Conservation (phyloP, 148 eudicot species). For the Camellia sinensis region DNA sequence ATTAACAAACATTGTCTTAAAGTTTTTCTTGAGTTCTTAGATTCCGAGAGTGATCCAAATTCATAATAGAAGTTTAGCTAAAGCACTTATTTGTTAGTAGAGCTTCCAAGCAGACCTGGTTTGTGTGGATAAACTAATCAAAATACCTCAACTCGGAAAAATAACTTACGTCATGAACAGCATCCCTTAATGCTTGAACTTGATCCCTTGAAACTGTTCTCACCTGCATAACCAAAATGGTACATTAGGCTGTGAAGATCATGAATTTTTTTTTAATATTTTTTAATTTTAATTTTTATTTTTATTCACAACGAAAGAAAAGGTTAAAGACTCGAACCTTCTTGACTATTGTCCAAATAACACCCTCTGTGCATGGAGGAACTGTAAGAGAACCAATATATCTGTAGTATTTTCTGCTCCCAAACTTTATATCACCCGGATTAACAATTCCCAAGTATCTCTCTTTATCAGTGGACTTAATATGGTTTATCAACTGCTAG, state of each 20-base stretch:
- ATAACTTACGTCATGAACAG: conserved; percentile 39
- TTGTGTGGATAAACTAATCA: neutral
- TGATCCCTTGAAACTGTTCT: conserved; percentile 44
- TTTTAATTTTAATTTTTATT: too few relatives aligned
- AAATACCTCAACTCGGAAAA: neutral
- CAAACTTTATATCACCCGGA: conserved; percentile 24
- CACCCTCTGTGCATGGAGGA: conserved; percentile 56
- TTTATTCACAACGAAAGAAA: neutral
- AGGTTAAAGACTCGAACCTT: conserved; percentile 17
- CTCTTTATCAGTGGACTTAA: neutral
- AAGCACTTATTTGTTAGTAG: neutral
- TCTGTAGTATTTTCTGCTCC: conserved; percentile 35
- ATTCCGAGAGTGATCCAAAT: neutral
- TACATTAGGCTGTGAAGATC: neutral
- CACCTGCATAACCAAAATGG: conserved; percentile 18
- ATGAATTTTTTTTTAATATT: neutral
- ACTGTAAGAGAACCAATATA: conserved; percentile 42
- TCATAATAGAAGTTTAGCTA: neutral
- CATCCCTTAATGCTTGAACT: conserved; percentile 29
- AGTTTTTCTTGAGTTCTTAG: neutral
- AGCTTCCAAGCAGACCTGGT: neutral
- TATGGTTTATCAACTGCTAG: conserved; percentile 15
- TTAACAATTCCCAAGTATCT: conserved; percentile 26
- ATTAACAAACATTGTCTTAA: neutral
- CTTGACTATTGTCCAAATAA: conserved; percentile 31